These are phyloP conservation scores for Paraconiothyrium sp. DNA, from an alignment of 2,329 filamentous ascomycete species.

Conservation along the genomic window DNA sequence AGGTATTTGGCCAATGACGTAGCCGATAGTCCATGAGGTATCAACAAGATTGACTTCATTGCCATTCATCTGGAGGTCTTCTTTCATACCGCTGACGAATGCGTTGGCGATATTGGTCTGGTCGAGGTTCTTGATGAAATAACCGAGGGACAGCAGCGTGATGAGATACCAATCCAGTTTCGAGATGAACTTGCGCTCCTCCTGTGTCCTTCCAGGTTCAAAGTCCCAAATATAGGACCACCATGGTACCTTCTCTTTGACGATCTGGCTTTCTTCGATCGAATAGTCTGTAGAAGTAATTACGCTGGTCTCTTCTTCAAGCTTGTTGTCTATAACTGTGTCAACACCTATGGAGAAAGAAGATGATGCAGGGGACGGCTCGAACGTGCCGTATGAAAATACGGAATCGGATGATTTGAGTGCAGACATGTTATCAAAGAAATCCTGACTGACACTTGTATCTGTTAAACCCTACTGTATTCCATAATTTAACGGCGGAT, in stretches of 20 bases:
- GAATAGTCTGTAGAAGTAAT: background rate
- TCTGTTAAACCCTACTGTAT: background rate
- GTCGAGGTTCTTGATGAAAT: constrained; percentile 40
- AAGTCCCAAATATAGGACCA: constrained; percentile 40
- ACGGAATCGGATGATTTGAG: constrained; percentile 15
- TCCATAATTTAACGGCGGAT: background rate
- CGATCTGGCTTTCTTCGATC: background rate
- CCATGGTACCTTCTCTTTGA: constrained; percentile 31
- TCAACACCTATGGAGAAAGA: background rate
- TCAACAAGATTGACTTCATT: constrained; percentile 36
- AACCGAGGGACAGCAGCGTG: constrained; percentile 31
- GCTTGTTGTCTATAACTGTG: constrained; percentile 5
- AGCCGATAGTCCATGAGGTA: constrained; percentile 31
- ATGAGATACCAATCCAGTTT: constrained; percentile 35
- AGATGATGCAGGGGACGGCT: constrained; percentile 2
- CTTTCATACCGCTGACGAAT: constrained; percentile 39
- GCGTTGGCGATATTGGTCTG: constrained; percentile 39
- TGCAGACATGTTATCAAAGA: background rate
- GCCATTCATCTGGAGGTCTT: constrained; percentile 33
- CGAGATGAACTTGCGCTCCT: constrained; percentile 33
- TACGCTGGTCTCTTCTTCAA: constrained; percentile 2
- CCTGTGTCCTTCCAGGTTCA: constrained; percentile 33
- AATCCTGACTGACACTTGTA: constrained; percentile 19
- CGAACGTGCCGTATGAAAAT: constrained; percentile 12
- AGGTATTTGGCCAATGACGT: constrained; percentile 18